phyloP scores from a whole-genome alignment of 2,329 filamentous ascomycete species.

The Penicillium sp. region DNA sequence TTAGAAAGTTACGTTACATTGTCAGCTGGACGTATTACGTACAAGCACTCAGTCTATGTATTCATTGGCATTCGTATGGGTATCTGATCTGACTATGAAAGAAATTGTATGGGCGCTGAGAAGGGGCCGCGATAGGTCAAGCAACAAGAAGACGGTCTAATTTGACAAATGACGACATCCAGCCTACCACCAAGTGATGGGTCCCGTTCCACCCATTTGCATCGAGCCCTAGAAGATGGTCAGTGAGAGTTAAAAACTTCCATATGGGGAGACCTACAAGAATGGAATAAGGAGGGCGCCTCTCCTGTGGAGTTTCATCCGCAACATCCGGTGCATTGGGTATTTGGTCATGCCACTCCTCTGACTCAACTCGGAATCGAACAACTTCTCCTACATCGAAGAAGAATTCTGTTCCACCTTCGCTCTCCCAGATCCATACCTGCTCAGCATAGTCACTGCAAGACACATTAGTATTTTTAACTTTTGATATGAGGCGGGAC shows the following conservation, averaged over 20 bases:
- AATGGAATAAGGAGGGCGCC: constrained; percentile 56
- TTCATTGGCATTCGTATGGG: constrained; percentile 17
- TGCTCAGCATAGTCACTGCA: constrained; percentile 68
- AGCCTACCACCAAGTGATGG: constrained; percentile 47
- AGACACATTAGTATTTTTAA: constrained; percentile 20
- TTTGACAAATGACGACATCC: not conserved
- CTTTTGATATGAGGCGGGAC: not conserved
- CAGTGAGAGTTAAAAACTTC: constrained; percentile 4
- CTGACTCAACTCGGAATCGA: constrained; percentile 77
- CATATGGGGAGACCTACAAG: constrained; percentile 31
- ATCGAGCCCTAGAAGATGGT: constrained; percentile 42
- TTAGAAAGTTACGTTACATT: not conserved
- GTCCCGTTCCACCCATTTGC: constrained; percentile 47
- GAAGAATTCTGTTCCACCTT: constrained; percentile 69
- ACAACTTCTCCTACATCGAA: constrained; percentile 90
- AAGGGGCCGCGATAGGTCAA: not conserved
- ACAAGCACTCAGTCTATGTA: not conserved
- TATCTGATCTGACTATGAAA: constrained; percentile 23
- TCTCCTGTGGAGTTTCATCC: constrained; percentile 57
- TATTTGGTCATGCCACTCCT: constrained; percentile 88
- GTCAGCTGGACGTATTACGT: not conserved
- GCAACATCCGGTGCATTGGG: constrained; percentile 66
- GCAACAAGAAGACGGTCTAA: constrained; percentile 1
- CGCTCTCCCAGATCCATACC: constrained; percentile 80
- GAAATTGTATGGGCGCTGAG: constrained; percentile 8